Evolutionary conservation across 2,329 filamentous ascomycete genomes (phyloP), one percentile per base, ranked within the genome.

Genomic region (Aspergillus pseudotamarii): DNA sequence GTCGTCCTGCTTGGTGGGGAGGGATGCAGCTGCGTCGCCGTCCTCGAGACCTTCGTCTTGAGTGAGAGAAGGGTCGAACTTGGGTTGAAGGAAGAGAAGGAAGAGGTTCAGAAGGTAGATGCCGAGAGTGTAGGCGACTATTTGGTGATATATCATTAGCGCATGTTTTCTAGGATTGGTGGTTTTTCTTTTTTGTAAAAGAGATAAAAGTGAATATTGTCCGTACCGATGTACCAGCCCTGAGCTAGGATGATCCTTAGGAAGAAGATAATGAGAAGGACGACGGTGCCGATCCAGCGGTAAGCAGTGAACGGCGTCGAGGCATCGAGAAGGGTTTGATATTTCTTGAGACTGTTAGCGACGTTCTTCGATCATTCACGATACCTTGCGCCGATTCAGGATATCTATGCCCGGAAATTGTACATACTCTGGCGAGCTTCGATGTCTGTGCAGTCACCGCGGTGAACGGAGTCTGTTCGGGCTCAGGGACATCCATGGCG

Each of bases 41-140:
- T 97, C 94, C 81, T 99, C 95, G 86, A 98, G 94, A 69, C 96
- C 94, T 76, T 93, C 95, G 79, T 99, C 95, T 77, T 93, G 85
- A 76, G 97, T 94, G 76, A 95, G 92, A 68, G 93, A 96, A 61
- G 95, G 95, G 83, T 99, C 95, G 84, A 99, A 98, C 84, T 99
- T 99, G 72, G 95, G 95, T 76, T 94, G 92, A 60, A 99, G 86
- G 85, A 99, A 99, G 72, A 95, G 95, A 77, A 99, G 92, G 87
- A 99, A 99, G 65, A 99, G 89, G 83, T 99, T 99, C 66, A 99
- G 89, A 55, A 99, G 91, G 84, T 99, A 99, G 81, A 99, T 99
- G 71, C 94, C 95, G 61, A 99, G 89, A 43, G 94, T 95, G 81
- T 99, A 99, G 71, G 94, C 94, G 73, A 99, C 95, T 96, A 71